Conservation (phyloP, 305 asterid species). For the Solanum hybrid region DNA sequence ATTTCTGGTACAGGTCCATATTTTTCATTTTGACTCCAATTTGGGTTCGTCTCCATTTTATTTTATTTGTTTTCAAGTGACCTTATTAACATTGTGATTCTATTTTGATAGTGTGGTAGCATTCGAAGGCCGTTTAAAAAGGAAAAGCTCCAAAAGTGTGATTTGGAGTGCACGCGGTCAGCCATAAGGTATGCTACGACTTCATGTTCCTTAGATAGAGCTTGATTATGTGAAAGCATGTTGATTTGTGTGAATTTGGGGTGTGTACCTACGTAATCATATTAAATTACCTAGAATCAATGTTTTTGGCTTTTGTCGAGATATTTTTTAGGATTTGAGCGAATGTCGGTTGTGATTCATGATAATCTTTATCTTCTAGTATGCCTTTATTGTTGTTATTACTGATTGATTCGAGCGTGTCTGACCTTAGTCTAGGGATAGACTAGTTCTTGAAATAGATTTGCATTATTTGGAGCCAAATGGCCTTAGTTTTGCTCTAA, state of each 20-base stretch:
- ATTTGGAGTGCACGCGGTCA: background rate
- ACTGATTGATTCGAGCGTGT: background rate
- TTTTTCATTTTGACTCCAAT: background rate
- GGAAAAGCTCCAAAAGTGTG: background rate
- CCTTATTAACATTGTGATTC: background rate
- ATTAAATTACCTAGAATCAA: background rate
- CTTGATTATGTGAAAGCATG: background rate
- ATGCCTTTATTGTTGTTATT: background rate
- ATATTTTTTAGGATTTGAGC: too few relatives aligned
- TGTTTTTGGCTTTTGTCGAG: background rate
- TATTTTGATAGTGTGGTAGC: background rate
- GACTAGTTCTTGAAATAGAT: background rate
- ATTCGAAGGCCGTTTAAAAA: background rate
- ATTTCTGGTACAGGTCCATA: too few relatives aligned
- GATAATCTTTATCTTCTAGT: background rate
- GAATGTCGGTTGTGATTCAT: background rate
- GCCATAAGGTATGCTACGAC: background rate
- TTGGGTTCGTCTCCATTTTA: too few relatives aligned
- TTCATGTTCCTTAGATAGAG: background rate
- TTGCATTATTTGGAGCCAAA: background rate
- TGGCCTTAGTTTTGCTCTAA: background rate
- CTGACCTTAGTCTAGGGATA: background rate
- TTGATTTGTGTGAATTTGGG: background rate
- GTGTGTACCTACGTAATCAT: background rate
- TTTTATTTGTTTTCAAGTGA: background rate